Base-by-base conservation (phyloP, 257 asterid genomes). In the Capsicum baccatum region DNA sequence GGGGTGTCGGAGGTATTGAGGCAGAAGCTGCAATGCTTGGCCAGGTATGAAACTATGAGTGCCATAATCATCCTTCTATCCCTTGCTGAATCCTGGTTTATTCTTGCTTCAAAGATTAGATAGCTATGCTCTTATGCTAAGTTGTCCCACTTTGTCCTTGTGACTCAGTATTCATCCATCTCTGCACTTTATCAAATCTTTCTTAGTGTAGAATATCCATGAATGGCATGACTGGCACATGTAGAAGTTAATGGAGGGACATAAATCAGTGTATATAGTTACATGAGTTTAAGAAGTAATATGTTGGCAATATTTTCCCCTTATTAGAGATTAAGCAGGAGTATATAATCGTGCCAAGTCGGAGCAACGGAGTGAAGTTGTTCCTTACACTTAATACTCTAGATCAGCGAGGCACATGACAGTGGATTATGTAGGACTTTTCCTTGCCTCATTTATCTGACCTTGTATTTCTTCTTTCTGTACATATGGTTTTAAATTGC, bases 1-100 rank as follows among this genome's bases (percentile, higher is more conserved):
- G 99, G 98, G 99, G 99, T 39, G 99, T 96, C 58, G 99, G 99
- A 84, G 99, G 98, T 84, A 96, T 96, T 83, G 99, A 96, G 91
- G 99, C 99, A 39, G 99, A 96, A 89, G 98, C 98, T 57, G 93
- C 98, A 52, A 96, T 94, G 99, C 98, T 96, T 91, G 98, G 99
- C 21, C 98, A 96, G 98, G 98, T 94, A 89, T 79, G 39, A 13
- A 67, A 26, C 64, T 26, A 78, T 14, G 26, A 54, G 21, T 78
- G 64, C 5, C 8, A 33, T 52, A n/a, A 21, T 54, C 47, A 54
- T 56, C 81, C 81, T 78, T 54, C 19, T 78, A 78, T 78, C 48
- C 21, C 81, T 78, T 54, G 19, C 26, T 76, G 81, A 76, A 14
- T 76, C 48, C 48, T 26, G 81, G 81, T 76, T 52, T 52, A 26